Evolutionary conservation across 2,329 filamentous ascomycete species (phyloP).

Genomic region (Colletotrichum plurivorum): DNA sequence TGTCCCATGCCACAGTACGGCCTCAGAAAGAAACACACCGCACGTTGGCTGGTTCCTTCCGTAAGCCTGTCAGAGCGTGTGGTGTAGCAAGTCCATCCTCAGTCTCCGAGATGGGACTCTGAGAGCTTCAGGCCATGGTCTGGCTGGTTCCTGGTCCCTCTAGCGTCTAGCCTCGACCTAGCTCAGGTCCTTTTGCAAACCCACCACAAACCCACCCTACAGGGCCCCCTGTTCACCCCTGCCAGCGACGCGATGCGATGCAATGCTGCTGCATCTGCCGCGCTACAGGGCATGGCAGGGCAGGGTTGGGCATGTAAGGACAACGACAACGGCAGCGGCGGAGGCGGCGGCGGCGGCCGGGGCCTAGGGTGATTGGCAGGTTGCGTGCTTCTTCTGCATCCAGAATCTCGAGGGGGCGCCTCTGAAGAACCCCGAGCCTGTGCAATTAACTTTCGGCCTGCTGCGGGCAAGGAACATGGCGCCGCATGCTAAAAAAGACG

Average conservation of each 20-base stretch:
- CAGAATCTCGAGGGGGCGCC: conserved; percentile 32
- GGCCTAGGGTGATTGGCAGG: conserved; percentile 32
- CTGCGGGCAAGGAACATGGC: conserved; percentile 38
- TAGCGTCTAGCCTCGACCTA: conserved; percentile 40
- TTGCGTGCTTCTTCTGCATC: conserved; percentile 40
- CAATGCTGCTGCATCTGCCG: conserved; percentile 41
- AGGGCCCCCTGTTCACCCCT: conserved; percentile 24
- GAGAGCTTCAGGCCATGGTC: conserved; percentile 15
- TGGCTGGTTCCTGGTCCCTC: conserved; percentile 29
- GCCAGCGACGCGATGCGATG: conserved; percentile 38
- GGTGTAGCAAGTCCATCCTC: conserved; percentile 6
- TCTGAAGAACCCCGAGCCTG: conserved; percentile 31
- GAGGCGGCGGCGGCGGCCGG: conserved; percentile 31
- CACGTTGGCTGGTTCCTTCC: conserved; percentile 4
- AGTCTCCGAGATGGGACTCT: conserved; percentile 25
- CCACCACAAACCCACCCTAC: conserved; percentile 38
- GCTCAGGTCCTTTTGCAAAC: conserved; percentile 42
- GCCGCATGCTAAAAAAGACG: conserved; percentile 36
- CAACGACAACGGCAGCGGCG: conserved; percentile 33
- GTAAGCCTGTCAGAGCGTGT: conserved; percentile 12
- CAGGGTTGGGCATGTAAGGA: conserved; percentile 35
- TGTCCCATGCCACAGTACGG: neutral
- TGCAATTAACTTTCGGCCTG: conserved; percentile 37
- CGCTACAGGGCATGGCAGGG: conserved; percentile 39
- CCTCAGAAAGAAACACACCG: neutral